Base-by-base conservation (phyloP, 2,329 filamentous ascomycete species). In the Helotiales sp. region DNA sequence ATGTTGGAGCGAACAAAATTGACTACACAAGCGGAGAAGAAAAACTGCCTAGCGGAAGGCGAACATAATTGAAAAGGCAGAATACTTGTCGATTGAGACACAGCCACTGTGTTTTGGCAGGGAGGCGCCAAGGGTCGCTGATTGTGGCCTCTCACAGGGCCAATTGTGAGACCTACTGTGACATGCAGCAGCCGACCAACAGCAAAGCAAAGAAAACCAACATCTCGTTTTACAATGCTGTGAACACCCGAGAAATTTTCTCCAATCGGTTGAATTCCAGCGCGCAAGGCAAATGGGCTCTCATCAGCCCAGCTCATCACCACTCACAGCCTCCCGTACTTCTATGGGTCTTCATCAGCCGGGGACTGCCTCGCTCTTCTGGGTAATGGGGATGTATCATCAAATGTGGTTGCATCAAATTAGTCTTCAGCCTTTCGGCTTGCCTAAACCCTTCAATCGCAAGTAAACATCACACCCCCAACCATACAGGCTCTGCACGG, bases 401-500 rank as follows among this genome's bases (percentile, higher is more conserved):
- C n/a, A n/a, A n/a, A n/a, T n/a, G n/a, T n/a, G n/a, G n/a, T n/a
- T n/a, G n/a, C n/a, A n/a, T n/a, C n/a, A n/a, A n/a, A n/a, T n/a
- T n/a, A n/a, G n/a, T 34, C 31, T 15, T 34, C 31, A 34, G 31
- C 31, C 54, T n/a, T 64, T 63, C 6, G 62, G 67, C 15, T 40
- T 69, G 0, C 69, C 69, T 0, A 71, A 31, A 2, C 69, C 70
- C 38, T 71, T 71, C 0, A 89, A 71, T 49, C 83, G 75, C 47
- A 89, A 71, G 67, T 89, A 89, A 1, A 89, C 86, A 69, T 89
- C 86, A 5, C 66, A 67, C 2, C 86, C 95, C 95, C 95, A 99
- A 3, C 95, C 93, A 78, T 91, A 95, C 47, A 98, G 75, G 71
- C 91, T 97, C 79, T 99, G 93, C n/a, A 99, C 87, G 4, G 87